These are phyloP conservation scores for Fusarium liriodendri DNA, from an alignment of 2,329 filamentous ascomycete genomes.

Conservation along the genomic window DNA sequence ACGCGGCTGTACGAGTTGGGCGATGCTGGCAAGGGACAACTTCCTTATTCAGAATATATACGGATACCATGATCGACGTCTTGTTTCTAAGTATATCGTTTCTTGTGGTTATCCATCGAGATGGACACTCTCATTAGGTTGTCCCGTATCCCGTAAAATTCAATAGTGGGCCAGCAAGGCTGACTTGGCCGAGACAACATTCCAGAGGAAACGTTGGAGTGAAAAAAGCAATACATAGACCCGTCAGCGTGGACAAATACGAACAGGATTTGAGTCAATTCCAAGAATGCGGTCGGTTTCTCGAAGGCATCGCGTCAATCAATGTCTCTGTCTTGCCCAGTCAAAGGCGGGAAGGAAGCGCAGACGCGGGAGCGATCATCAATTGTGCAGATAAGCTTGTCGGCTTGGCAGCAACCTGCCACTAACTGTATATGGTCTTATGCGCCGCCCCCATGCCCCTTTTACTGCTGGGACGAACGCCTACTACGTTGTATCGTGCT, in stretches of 20 bases:
- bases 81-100: not conserved
- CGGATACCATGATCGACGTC: not conserved
- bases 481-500: not conserved
- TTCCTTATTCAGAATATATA: not conserved
- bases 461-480: not conserved
- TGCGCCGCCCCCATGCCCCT: not conserved
- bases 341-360: not conserved
- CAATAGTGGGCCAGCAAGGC: not conserved
- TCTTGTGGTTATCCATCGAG: not conserved
- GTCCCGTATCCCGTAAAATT: not conserved
- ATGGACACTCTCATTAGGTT: not conserved
- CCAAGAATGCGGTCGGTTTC: not conserved
- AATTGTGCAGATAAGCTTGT: not conserved
- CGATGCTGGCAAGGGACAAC: not conserved
- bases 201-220: not conserved
- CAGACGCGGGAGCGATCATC: not conserved
- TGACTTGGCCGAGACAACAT: not conserved
- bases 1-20: not conserved
- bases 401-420: not conserved
- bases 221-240: not conserved
- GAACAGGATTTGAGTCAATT: not conserved
- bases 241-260: not conserved
- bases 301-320: not conserved
- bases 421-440: not conserved
- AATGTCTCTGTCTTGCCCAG: not conserved